Conservation (phyloP, 2,329 filamentous ascomycete genomes). For the Colletotrichum sidae region DNA sequence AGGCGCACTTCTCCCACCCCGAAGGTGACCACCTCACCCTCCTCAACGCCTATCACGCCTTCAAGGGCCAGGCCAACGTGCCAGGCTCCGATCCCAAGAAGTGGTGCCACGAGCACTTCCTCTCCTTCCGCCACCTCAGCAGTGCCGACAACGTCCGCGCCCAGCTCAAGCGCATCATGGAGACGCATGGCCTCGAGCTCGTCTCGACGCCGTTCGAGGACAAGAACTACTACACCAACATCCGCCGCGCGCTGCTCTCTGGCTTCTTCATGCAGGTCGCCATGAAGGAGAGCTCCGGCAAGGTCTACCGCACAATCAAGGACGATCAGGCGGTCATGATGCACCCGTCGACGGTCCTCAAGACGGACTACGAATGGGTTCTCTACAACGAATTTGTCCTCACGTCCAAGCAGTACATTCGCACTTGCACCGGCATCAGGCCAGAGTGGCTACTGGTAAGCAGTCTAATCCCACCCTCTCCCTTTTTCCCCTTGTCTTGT, state of each 20-base stretch:
- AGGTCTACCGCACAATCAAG: conserved; percentile 95
- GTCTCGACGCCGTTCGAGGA: conserved; percentile 91
- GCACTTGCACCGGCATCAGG: conserved; percentile 90
- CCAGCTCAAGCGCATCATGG: conserved; percentile 97
- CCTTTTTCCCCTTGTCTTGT: conserved; percentile 4
- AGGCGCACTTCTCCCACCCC: conserved; percentile 88
- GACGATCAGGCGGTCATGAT: conserved; percentile 94
- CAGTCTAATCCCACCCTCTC: conserved; percentile 18
- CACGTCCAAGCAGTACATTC: conserved; percentile 97
- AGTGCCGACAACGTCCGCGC: conserved; percentile 94
- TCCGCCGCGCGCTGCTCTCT: conserved; percentile 88
- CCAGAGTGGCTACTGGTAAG: conserved; percentile 94
- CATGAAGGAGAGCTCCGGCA: conserved; percentile 88
- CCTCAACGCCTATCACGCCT: conserved; percentile 97
- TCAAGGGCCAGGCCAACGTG: conserved; percentile 80
- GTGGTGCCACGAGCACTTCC: conserved; percentile 98
- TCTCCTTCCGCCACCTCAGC: conserved; percentile 87
- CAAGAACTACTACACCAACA: conserved; percentile 98
- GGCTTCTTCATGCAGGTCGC: conserved; percentile 99
- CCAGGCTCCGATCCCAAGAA: conserved; percentile 78
- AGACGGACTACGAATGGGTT: conserved; percentile 94
- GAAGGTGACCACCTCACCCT: conserved; percentile 97
- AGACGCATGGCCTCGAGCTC: conserved; percentile 87
- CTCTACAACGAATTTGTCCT: conserved; percentile 98
- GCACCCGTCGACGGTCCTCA: conserved; percentile 91